A percentile compares a stretch with the other conserved stretches of the same genome.
Conservation (phyloP, 163 green algal species). For the Scenedesmus sp. region DNA sequence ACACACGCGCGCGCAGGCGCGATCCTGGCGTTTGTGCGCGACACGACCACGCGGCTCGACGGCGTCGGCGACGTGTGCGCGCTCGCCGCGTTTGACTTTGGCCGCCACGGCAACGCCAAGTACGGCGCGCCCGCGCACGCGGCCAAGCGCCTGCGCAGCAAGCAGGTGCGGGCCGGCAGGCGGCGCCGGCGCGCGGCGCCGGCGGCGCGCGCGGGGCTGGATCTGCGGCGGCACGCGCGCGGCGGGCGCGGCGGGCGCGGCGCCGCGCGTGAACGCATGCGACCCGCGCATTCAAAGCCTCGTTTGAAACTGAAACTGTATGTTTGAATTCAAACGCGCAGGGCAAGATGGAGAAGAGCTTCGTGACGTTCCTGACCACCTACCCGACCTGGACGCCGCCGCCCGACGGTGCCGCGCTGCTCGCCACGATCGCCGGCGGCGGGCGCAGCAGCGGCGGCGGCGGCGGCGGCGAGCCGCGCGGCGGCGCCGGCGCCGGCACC, state of each 20-base stretch:
- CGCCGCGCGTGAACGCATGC: too few species aligned
- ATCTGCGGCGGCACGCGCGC: too few species aligned
- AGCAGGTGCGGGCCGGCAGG: constrained; percentile 12
- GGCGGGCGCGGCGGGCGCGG: too few species aligned
- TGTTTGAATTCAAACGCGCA: too few species aligned
- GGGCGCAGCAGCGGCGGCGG: background rate
- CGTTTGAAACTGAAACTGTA: too few species aligned
- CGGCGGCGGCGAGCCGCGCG: background rate
- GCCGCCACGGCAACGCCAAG: constrained; percentile 83
- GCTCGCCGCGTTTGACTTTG: constrained; percentile 86
- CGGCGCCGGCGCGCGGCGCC: too few species aligned
- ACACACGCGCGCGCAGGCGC: constrained; percentile 46
- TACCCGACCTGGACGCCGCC: constrained; percentile 85
- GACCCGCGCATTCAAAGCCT: too few species aligned
- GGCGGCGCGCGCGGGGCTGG: too few species aligned
- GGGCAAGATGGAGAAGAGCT: constrained; percentile 96
- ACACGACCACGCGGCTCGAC: constrained; percentile 79
- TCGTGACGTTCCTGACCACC: constrained; percentile 89
- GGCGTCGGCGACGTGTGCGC: constrained; percentile 94
- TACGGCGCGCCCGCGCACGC: constrained; percentile 73
- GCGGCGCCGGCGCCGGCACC: constrained; percentile 14
- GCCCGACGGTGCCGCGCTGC: constrained; percentile 57
- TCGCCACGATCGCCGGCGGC: constrained; percentile 34
- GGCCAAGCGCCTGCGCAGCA: constrained; percentile 47
- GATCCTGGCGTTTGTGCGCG: constrained; percentile 88